These are phyloP conservation scores for Mucor racemosus DNA, from an alignment of 371 early-diverging fungal species.

Conservation along the genomic window DNA sequence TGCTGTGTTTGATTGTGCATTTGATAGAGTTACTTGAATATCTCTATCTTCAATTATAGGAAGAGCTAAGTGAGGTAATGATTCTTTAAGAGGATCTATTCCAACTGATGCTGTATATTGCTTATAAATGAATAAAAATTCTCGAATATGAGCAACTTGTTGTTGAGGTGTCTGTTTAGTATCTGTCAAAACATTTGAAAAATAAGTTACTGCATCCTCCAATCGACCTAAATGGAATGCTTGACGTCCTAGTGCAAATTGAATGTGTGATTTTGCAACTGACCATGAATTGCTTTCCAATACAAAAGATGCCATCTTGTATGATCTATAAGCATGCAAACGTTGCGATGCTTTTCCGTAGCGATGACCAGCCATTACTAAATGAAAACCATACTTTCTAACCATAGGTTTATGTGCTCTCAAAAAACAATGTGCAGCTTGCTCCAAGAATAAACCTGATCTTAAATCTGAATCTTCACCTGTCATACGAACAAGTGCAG, in stretches of 20 bases:
- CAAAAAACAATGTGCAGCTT: slow-evolving; percentile 84
- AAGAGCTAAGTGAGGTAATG: slow-evolving; percentile 49
- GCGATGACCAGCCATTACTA: slow-evolving; percentile 86
- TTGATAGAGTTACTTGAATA: slow-evolving; percentile 55
- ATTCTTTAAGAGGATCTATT: slow-evolving; percentile 46
- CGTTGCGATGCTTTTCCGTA: slow-evolving; percentile 75
- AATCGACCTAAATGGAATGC: slow-evolving; percentile 64
- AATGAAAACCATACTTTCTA: slow-evolving; percentile 87
- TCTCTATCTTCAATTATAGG: slow-evolving; percentile 54
- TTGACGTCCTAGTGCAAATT: slow-evolving; percentile 86
- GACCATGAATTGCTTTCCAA: slow-evolving; percentile 77
- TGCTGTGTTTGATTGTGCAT: slow-evolving; percentile 45
- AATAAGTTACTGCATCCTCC: slow-evolving; percentile 63
- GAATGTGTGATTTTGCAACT: slow-evolving; percentile 83
- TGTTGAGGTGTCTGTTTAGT: slow-evolving; percentile 69
- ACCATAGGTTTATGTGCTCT: slow-evolving; percentile 63
- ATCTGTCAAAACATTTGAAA: slow-evolving; percentile 68
- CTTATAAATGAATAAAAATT: slow-evolving; percentile 81
- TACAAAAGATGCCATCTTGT: slow-evolving; percentile 64
- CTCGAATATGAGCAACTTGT: slow-evolving; percentile 75
- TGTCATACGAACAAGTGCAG: slow-evolving; percentile 71
- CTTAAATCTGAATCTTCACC: slow-evolving; percentile 78
- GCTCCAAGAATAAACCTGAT: slow-evolving; percentile 85
- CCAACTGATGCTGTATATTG: slow-evolving; percentile 49
- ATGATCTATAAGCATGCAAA: slow-evolving; percentile 79